Base-by-base conservation (phyloP, 2,329 filamentous ascomycete species). In the Apiospora sp. region DNA sequence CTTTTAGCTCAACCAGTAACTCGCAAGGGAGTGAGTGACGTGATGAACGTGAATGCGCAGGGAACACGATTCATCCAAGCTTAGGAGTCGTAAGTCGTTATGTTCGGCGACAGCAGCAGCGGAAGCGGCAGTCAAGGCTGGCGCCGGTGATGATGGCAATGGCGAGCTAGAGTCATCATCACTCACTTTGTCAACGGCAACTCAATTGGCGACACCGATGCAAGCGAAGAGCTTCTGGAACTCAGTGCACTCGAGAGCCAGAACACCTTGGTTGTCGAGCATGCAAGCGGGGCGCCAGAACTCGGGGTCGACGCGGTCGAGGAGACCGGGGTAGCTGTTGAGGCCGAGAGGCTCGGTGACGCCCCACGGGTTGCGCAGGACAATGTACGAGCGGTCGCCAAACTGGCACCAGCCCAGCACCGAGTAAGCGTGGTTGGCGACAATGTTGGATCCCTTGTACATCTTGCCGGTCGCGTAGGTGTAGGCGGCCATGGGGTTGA, bases 341-440 rank as follows among this genome's bases (percentile, higher is more conserved):
- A 85, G 72, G 30, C 83, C 84, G 37, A 80, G 77, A 19, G 82
- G 82, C 81, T 85, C 84, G 16, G 82, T 84, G 54, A 84, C 81
- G 46, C 84, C 83, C 83, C 83, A 85, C 2, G 83, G 84, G 81
- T 85, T 85, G 75, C 84, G 82, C 24, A 84, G 76, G 71, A 85
- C 82, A 69, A 85, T 79, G 78, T 84, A 85, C 75, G 83, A 82
- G 30, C 82, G 77, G 71, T 80, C 77, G 72, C 79, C 83, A 67
- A 80, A 74, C 69, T 79, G 76, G 61, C 79, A 78, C 78, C 80
- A 84, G 19, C 82, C 82, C 24, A 84, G 82, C 16, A 86, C 79
- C 46, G 82, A 83, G 80, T 86, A 85, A 70, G 84, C 84, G 76
- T 85, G 83, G 80, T 85, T 85, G 72, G 83, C 83, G 7, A 84